These are phyloP conservation scores for Aspergillus ellipticus DNA, from an alignment of 495 filamentous ascomycete species.

Conservation along the genomic window DNA sequence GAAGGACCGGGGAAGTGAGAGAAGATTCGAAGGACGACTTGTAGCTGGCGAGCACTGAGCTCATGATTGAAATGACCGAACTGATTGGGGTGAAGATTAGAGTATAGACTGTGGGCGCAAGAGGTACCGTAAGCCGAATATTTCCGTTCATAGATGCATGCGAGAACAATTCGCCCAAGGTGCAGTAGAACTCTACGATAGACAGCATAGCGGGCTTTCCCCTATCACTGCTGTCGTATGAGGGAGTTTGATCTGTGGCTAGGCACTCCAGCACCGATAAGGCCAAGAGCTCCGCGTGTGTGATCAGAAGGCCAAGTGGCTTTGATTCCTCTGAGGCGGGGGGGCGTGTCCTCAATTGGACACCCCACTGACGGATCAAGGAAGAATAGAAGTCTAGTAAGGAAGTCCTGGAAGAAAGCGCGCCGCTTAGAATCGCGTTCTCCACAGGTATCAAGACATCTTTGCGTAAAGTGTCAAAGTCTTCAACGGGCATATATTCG, in stretches of 20 bases:
- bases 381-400: conserved; percentile 67
- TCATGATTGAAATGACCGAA: conserved; percentile 66
- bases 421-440: conserved; percentile 49
- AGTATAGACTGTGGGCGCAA: conserved; percentile 64
- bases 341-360: conserved; percentile 32
- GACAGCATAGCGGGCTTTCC: conserved; percentile 27
- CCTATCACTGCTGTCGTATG: conserved; percentile 1
- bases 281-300: conserved; percentile 59
- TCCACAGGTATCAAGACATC: conserved; percentile 57
- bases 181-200: conserved; percentile 69
- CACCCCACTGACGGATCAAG: conserved; percentile 68
- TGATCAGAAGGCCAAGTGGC: conserved; percentile 45
- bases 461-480: conserved; percentile 50
- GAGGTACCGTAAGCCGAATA: conserved; percentile 63
- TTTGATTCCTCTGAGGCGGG: conserved; percentile 27
- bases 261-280: conserved; percentile 57
- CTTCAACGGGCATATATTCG: conserved; percentile 55
- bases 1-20: conserved; percentile 40
- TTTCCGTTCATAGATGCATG: conserved; percentile 43
- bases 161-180: conserved; percentile 52
- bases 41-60: conserved; percentile 60
- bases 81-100: conserved; percentile 62
- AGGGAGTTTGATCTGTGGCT: conserved; percentile 19
- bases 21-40: conserved; percentile 72
- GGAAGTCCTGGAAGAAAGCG: conserved; percentile 43